These are phyloP conservation scores for Diplotaxis tenuifolia DNA, from an alignment of 345 rosid genomes.

Conservation along the genomic window DNA sequence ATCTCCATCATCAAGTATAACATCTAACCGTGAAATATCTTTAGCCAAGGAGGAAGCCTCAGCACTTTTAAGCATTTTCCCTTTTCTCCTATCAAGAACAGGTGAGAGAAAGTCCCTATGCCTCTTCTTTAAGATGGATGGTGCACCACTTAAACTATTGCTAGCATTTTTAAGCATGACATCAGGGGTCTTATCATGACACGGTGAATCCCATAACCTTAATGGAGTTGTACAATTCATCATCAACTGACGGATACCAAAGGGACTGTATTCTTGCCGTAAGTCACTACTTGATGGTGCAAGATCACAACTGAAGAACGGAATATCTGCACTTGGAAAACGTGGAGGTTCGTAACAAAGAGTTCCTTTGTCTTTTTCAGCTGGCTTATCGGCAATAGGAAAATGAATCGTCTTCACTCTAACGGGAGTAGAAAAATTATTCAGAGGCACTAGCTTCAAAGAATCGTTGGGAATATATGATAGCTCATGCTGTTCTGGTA, in stretches of 20 bases:
- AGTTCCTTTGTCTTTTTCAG: slow-evolving; percentile 59
- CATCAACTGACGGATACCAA: slow-evolving; percentile 96
- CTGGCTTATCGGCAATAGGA: slow-evolving; percentile 40
- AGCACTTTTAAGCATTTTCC: slow-evolving; percentile 66
- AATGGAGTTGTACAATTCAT: slow-evolving; percentile 80
- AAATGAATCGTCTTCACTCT: slow-evolving; percentile 36
- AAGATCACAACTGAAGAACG: slow-evolving; percentile 96
- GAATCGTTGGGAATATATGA: slow-evolving; percentile 53
- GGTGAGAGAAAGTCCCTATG: slow-evolving; percentile 86
- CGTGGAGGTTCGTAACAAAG: slow-evolving; percentile 98
- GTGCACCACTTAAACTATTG: slow-evolving; percentile 68
- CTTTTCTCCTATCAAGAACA: slow-evolving; percentile 71
- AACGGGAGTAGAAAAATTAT: slow-evolving; percentile 48
- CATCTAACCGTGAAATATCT: slow-evolving; percentile 71
- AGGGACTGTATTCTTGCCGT: slow-evolving; percentile 95
- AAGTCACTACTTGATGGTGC: slow-evolving; percentile 67
- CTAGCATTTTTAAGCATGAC: slow-evolving; percentile 71
- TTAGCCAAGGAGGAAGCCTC: slow-evolving; percentile 59
- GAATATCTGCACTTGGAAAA: slow-evolving; percentile 88
- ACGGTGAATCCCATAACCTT: slow-evolving; percentile 89
- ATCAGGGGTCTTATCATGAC: slow-evolving; percentile 68
- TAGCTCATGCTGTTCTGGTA: slow-evolving; percentile 45
- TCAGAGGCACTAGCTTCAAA: slow-evolving; percentile 59
- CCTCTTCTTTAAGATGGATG: slow-evolving; percentile 89
- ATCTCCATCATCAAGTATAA: slow-evolving; percentile 55